Percentiles rank a stretch among this genome's conserved stretches.
phyloP scores from a whole-genome alignment of 257 asterid species.

The Nyctanthes arbortristis region DNA sequence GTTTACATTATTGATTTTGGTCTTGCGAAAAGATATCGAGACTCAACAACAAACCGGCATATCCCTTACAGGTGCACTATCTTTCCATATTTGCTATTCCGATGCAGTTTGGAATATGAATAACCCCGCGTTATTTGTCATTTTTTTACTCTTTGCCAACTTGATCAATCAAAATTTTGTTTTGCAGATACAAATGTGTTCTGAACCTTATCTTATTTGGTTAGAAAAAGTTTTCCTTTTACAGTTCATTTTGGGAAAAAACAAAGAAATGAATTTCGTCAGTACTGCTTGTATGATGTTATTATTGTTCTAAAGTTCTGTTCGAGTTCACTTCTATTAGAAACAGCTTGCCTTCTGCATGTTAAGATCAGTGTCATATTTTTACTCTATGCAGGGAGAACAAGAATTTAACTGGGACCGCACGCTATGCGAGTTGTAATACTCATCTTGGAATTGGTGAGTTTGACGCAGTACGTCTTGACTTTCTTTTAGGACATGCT shows the following conservation, averaged over 20 bases:
- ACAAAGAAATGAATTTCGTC: no score
- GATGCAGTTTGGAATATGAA: no score
- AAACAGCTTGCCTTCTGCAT: no score
- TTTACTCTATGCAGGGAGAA: constrained; percentile 67
- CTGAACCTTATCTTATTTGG: constrained; percentile 10
- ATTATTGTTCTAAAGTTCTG: no score
- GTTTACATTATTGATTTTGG: constrained; percentile 95
- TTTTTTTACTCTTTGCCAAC: constrained; percentile 11
- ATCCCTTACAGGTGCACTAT: constrained; percentile 78
- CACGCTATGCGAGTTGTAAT: constrained; percentile 97
- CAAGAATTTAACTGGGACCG: constrained; percentile 93
- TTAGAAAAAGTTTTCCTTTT: background rate
- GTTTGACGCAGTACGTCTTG: constrained; percentile 13
- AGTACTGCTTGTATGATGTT: no score
- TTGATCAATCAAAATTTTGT: constrained; percentile 7
- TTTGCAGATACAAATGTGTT: background rate
- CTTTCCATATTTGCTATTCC: no score
- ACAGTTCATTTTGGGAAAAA: background rate
- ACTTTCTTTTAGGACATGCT: background rate
- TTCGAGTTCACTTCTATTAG: no score
- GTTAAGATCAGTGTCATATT: no score
- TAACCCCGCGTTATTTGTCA: constrained; percentile 22
- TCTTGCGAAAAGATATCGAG: constrained; percentile 91
- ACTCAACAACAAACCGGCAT: constrained; percentile 75
- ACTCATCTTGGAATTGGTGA: constrained; percentile 97